Conservation (phyloP, 805 yeast genomes). For the Spathaspora sp. region DNA sequence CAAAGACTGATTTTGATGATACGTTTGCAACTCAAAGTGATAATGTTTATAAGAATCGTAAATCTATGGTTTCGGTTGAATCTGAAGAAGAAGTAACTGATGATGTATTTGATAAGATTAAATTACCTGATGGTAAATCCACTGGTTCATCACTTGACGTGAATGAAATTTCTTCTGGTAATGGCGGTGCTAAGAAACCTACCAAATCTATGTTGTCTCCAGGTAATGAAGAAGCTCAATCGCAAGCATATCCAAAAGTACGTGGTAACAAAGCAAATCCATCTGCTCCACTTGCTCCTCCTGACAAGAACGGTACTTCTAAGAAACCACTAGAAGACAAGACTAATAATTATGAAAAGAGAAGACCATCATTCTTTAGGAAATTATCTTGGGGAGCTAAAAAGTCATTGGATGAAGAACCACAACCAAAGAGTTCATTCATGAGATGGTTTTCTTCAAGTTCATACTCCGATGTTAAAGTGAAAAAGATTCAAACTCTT, state of each 20-base stretch:
- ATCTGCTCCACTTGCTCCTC: constrained; percentile 17
- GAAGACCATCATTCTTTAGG: constrained; percentile 42
- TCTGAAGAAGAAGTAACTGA: constrained; percentile 19
- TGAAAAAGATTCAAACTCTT: constrained; percentile 34
- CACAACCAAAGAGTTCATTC: constrained; percentile 25
- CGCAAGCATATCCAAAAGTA: constrained; percentile 20
- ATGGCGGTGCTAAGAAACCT: neutral
- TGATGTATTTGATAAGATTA: constrained; percentile 41
- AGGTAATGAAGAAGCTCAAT: constrained; percentile 6
- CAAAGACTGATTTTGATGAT: constrained; percentile 26
- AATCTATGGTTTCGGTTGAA: constrained; percentile 8
- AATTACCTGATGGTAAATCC: constrained; percentile 40
- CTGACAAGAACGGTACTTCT: neutral
- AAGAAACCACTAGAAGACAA: constrained; percentile 32
- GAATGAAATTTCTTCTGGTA: constrained; percentile 5
- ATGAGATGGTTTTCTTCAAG: constrained; percentile 42
- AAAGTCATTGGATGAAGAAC: constrained; percentile 34
- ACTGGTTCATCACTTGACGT: constrained; percentile 8
- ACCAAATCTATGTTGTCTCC: constrained; percentile 33
- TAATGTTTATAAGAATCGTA: constrained; percentile 13
- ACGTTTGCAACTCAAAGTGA: constrained; percentile 40
- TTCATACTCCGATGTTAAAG: constrained; percentile 22
- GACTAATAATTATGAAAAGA: constrained; percentile 24
- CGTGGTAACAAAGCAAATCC: constrained; percentile 10
- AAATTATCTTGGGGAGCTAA: constrained; percentile 50